A percentile compares a stretch with the other conserved stretches of the same genome.
phyloP scores from a whole-genome alignment of 768 basidiomycete species.

The Agaricus sinodeliciosus region DNA sequence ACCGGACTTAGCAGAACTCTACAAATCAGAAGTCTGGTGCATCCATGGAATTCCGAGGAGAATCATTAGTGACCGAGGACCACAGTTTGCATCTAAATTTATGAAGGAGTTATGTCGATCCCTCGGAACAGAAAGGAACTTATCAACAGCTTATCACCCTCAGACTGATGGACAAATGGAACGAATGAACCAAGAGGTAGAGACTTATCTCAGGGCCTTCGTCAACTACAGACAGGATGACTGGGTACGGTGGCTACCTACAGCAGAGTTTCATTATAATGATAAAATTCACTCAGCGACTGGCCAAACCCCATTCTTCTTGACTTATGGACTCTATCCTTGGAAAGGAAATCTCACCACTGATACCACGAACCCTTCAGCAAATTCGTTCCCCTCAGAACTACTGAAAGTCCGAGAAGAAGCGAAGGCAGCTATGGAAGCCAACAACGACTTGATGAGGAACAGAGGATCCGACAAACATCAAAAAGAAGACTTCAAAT shows the following conservation, averaged over 20 bases:
- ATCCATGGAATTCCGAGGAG: background rate
- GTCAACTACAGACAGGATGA: background rate
- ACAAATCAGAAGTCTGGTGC: background rate
- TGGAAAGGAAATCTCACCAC: too few species aligned
- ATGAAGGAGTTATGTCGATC: constrained; percentile 21
- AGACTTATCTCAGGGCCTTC: constrained; percentile 4
- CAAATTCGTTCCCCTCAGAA: too few species aligned
- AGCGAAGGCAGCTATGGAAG: too few species aligned
- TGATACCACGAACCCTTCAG: too few species aligned
- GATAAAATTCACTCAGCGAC: too few species aligned
- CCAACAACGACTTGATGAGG: too few species aligned
- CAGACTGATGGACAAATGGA: constrained; percentile 23
- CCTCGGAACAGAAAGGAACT: constrained; percentile 24
- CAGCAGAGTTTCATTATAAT: too few species aligned
- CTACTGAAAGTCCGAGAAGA: too few species aligned
- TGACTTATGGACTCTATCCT: too few species aligned
- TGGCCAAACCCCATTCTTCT: too few species aligned
- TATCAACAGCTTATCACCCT: constrained; percentile 38
- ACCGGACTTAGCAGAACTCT: background rate
- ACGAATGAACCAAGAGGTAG: constrained; percentile 21
- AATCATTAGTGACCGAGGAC: constrained; percentile 17
- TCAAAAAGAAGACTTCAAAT: too few species aligned
- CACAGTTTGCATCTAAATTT: constrained; percentile 25
- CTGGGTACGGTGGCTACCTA: background rate
- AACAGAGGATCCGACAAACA: too few species aligned